Evolutionary conservation across 257 asterid species (phyloP).

Genomic region (Orobanche coerulescens): DNA sequence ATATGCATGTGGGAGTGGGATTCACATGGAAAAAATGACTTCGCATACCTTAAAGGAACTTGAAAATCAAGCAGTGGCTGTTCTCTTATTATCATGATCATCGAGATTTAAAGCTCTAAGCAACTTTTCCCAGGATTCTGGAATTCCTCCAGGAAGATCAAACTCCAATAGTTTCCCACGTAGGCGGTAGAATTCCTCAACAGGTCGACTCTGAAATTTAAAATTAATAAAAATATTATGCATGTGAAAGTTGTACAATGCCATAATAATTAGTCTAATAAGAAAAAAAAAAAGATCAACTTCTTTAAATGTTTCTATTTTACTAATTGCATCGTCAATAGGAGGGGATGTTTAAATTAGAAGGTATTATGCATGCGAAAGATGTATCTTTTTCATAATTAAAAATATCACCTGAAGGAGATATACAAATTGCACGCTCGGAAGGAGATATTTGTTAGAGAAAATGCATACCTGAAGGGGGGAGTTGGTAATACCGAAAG

Average conservation of each 20-base stretch:
- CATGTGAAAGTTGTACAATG: background rate
- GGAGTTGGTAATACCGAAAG: too few species aligned
- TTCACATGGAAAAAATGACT: slow-evolving; percentile 51
- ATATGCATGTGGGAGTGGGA: slow-evolving; percentile 25
- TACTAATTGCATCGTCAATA: too few species aligned
- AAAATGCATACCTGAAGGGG: background rate
- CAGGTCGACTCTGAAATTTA: slow-evolving; percentile 62
- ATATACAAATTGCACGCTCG: too few species aligned
- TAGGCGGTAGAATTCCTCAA: slow-evolving; percentile 72
- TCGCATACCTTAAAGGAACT: slow-evolving; percentile 21
- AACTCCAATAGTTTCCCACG: slow-evolving; percentile 78
- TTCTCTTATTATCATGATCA: slow-evolving; percentile 51
- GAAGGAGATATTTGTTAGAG: too few species aligned
- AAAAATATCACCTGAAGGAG: too few species aligned
- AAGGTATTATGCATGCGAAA: too few species aligned
- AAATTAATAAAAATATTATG: background rate
- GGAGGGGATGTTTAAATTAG: too few species aligned
- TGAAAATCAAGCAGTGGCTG: slow-evolving; percentile 63
- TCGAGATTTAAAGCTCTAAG: slow-evolving; percentile 72
- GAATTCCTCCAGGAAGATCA: slow-evolving; percentile 92
- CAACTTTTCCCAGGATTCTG: slow-evolving; percentile 86
- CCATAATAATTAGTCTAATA: background rate
- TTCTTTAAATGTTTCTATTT: background rate
- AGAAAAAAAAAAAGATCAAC: too few species aligned
- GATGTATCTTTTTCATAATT: too few species aligned